phyloP scores from a whole-genome alignment of 495 filamentous ascomycete species.

The Penicillium canescens region DNA sequence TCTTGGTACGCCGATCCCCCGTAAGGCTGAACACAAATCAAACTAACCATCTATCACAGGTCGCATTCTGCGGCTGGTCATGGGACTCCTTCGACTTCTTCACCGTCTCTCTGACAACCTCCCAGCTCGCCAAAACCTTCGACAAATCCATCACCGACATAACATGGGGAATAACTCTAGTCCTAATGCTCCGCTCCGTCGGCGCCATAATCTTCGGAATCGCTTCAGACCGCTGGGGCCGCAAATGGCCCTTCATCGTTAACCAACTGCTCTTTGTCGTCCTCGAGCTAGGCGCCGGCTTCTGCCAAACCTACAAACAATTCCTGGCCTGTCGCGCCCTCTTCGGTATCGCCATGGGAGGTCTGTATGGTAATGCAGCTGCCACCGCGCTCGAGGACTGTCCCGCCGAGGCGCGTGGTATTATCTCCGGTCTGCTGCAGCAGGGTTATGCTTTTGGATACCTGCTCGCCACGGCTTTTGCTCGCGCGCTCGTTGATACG shows the following conservation, averaged over 20 bases:
- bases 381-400: conserved; percentile 87
- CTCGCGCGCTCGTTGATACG: conserved; percentile 68
- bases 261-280: conserved; percentile 82
- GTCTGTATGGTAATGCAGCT: conserved; percentile 83
- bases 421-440: conserved; percentile 80
- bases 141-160: conserved; percentile 70
- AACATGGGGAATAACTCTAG: conserved; percentile 87
- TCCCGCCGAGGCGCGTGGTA: conserved; percentile 68
- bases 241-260: conserved; percentile 86
- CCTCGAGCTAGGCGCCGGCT: conserved; percentile 78
- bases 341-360: conserved; percentile 90
- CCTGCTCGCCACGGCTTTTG: conserved; percentile 75
- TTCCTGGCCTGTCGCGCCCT: conserved; percentile 80
- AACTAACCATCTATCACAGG: conserved; percentile 12
- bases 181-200: conserved; percentile 83
- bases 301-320: conserved; percentile 72
- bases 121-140: conserved; percentile 66
- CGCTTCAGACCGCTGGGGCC: conserved; percentile 77
- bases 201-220: conserved; percentile 90
- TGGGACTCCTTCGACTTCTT: conserved; percentile 95
- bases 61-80: conserved; percentile 70
- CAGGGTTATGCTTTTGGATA: conserved; percentile 92
- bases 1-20: conserved; percentile 49
- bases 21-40: background rate
- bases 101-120: conserved; percentile 77